These are phyloP conservation scores for sweet orange (Citrus sinensis) DNA, from an alignment of 345 rosid genomes.

Conservation along the genomic window DNA sequence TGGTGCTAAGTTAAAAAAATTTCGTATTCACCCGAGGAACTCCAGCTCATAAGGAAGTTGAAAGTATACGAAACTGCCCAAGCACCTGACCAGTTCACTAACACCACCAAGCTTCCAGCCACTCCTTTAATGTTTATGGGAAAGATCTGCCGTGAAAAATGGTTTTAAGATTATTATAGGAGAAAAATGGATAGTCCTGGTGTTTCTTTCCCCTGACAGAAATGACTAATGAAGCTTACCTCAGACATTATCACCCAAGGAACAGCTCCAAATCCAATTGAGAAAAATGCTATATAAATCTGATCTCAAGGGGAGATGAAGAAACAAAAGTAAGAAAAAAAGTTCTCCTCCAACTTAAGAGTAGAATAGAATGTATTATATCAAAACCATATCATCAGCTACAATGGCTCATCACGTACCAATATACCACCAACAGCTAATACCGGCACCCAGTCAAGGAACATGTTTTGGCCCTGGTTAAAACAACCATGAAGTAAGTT, in stretches of 20 bases:
- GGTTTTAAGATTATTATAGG: background rate
- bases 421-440: slow-evolving; percentile 73
- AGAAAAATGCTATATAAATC: slow-evolving; percentile 65
- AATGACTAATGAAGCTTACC: slow-evolving; percentile 33
- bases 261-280: slow-evolving; percentile 91
- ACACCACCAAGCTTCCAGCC: slow-evolving; percentile 90
- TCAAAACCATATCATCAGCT: background rate
- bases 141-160: slow-evolving; percentile 52
- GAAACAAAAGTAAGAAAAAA: background rate
- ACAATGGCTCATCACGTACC: slow-evolving; percentile 31
- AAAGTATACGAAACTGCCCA: slow-evolving; percentile 88
- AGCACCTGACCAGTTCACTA: slow-evolving; percentile 92
- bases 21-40: slow-evolving; percentile 50
- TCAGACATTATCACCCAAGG: slow-evolving; percentile 99
- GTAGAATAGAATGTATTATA: background rate
- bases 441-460: slow-evolving; percentile 62
- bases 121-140: slow-evolving; percentile 80
- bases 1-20: background rate
- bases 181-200: background rate
- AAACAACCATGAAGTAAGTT: slow-evolving; percentile 7
- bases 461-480: slow-evolving; percentile 49
- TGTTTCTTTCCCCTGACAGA: background rate
- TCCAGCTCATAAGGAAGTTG: slow-evolving; percentile 83
- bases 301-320: slow-evolving; percentile 17
- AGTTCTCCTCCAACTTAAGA: background rate